A percentile compares a stretch with the other conserved stretches of the same genome.
phyloP scores from a whole-genome alignment of 2,329 filamentous ascomycete species.

The Ceratocystis albifundus region DNA sequence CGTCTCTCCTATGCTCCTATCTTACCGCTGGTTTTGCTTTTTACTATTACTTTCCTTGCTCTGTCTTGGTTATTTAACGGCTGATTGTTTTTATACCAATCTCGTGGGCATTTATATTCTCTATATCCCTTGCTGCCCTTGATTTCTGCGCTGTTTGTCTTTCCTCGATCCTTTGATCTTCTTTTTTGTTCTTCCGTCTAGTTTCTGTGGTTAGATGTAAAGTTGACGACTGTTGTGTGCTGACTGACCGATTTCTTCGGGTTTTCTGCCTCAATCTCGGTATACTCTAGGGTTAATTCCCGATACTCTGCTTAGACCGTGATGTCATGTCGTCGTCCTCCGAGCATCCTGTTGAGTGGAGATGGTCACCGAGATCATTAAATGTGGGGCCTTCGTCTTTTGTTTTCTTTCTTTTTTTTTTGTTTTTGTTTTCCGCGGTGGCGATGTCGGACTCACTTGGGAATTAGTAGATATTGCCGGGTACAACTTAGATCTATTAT shows the following conservation, averaged over 20 bases:
- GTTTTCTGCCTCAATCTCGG: not conserved
- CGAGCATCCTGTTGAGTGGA: not conserved
- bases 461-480: not conserved
- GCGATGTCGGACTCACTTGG: not conserved
- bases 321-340: not conserved
- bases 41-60: not conserved
- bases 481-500: not conserved
- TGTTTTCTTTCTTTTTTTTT: too few relatives aligned
- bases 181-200: constrained; percentile 9
- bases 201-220: constrained; percentile 3
- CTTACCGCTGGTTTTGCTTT: constrained; percentile 5
- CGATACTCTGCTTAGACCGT: not conserved
- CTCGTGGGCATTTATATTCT: constrained; percentile 21
- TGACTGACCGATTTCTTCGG: not conserved
- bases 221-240: constrained; percentile 3
- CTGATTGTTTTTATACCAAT: constrained; percentile 21
- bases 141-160: constrained; percentile 2
- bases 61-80: constrained; percentile 14
- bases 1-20: not conserved
- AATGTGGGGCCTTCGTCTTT: not conserved
- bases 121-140: constrained; percentile 23
- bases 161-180: constrained; percentile 6
- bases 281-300: not conserved
- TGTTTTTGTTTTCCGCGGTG: constrained; percentile 10
- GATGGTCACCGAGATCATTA: not conserved